phyloP scores from a whole-genome alignment of 2,329 filamentous ascomycete species.

The Calonectria henricotiae region DNA sequence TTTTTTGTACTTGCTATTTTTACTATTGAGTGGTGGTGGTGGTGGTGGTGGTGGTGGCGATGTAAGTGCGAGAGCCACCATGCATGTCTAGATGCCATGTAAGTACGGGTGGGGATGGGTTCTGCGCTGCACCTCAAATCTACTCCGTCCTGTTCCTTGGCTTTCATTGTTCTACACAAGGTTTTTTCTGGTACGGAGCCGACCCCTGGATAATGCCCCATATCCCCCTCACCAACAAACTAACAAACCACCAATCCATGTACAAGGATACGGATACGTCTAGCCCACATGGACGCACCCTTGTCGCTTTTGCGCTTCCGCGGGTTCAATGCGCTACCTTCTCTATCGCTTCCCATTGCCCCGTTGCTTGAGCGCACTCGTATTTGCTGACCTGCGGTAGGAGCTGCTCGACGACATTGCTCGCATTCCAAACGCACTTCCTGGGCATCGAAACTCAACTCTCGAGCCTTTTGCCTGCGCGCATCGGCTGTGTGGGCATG shows the following conservation, averaged over 20 bases:
- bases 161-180: constrained; percentile 3
- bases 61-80: constrained; percentile 8
- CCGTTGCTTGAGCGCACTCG: constrained; percentile 16
- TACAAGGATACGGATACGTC: constrained; percentile 16
- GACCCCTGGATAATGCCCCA: neutral
- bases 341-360: constrained; percentile 2
- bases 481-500: neutral
- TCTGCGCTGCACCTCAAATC: neutral
- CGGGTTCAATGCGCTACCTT: constrained; percentile 8
- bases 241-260: constrained; percentile 17
- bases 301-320: constrained; percentile 6
- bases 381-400: constrained; percentile 1
- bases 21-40: neutral
- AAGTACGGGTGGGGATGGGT: neutral
- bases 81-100: neutral
- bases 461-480: neutral
- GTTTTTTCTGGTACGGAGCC: neutral
- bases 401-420: constrained; percentile 9
- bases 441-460: neutral
- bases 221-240: constrained; percentile 9
- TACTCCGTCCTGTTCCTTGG: no score
- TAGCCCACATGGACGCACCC: constrained; percentile 7
- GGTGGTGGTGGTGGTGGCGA: neutral
- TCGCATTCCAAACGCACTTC: constrained; percentile 10
- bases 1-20: constrained; percentile 3